These are phyloP conservation scores for Colletotrichum plurivorum DNA, from an alignment of 2,329 filamentous ascomycete species.

Conservation along the genomic window DNA sequence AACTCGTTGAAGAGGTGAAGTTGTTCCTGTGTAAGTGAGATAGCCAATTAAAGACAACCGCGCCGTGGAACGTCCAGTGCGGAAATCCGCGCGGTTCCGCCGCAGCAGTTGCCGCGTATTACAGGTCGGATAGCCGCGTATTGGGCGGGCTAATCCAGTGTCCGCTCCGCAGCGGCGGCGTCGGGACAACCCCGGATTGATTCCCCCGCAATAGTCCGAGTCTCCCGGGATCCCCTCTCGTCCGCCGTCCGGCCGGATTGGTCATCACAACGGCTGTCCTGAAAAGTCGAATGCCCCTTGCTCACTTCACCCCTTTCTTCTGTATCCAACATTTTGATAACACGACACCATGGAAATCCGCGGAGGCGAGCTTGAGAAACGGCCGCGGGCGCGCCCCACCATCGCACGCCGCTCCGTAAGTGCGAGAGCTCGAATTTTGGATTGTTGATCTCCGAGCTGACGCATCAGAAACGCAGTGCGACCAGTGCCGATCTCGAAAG, in stretches of 20 bases:
- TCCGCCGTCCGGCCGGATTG: background rate
- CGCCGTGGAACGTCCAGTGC: background rate
- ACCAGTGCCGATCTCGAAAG: slow-evolving; percentile 6
- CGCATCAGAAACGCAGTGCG: slow-evolving; percentile 8
- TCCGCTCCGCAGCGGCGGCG: slow-evolving; percentile 1
- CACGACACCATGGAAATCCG: slow-evolving; percentile 37
- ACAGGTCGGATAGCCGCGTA: no score
- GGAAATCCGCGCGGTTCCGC: slow-evolving; percentile 44
- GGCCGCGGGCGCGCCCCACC: slow-evolving; percentile 28
- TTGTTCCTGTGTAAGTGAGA: background rate
- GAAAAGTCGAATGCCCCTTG: background rate
- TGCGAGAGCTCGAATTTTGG: background rate
- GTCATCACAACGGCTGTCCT: background rate
- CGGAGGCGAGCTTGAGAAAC: slow-evolving; percentile 26
- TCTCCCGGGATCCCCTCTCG: background rate
- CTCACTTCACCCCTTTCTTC: background rate
- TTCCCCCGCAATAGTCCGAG: slow-evolving; percentile 1
- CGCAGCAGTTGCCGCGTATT: background rate
- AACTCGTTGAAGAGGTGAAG: background rate
- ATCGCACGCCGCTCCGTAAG: slow-evolving; percentile 47
- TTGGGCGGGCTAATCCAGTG: no score
- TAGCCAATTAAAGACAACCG: background rate
- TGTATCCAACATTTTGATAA: background rate
- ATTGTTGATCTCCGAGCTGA: slow-evolving; percentile 42
- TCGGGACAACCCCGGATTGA: slow-evolving; percentile 8